Base-by-base conservation (phyloP, 164 flowering plant genomes). In the Platanus orientalis region DNA sequence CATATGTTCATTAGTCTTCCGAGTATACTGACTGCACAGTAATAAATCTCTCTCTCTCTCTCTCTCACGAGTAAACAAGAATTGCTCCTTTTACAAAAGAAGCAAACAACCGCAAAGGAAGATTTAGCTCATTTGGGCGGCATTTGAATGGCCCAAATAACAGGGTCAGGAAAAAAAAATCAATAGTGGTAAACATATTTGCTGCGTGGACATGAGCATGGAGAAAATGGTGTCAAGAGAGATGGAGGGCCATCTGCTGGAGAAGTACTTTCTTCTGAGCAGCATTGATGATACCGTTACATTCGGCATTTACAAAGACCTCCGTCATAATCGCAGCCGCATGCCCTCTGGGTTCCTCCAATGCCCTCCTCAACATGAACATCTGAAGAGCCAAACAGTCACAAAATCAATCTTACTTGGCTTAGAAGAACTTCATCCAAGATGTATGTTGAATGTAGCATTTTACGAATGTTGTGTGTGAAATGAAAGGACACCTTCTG, bases 321-420 rank as follows among this genome's bases (percentile, higher is more conserved):
- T 85, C 91, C 9, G 88, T 72, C 84, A 86, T 79, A 12, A 88
- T 83, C 1, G 95, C 88, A 36, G 86, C 85, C 1, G 95, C 85
- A 61, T 83, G 89, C 44, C 90, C 96, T 63, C 73, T 76, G 4
- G 88, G 89, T 73, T 82, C 96, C 42, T 88, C 87, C 0, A 83
- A 78, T 20, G 85, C 83, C 69, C 81, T 83, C 70, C 81, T 73
- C 71, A 86, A 73, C 90, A 86, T 88, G 73, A 86, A 88, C 62
- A 76, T 79, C 96, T 88, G 65, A 54, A 23, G 25, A 56, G 24
- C 1, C 59, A 47, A 55, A 42, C 30, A 59, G 34, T 36, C 45
- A 44, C 20, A 7, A 4, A 13, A 1, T 13, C 52, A 39, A 20
- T 20, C 10, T 23, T 10, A 21, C 25, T 1, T 42, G 50, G 3